These are phyloP conservation scores for Sporodiniella umbellata DNA, from an alignment of 371 early-diverging fungal genomes.

Conservation along the genomic window DNA sequence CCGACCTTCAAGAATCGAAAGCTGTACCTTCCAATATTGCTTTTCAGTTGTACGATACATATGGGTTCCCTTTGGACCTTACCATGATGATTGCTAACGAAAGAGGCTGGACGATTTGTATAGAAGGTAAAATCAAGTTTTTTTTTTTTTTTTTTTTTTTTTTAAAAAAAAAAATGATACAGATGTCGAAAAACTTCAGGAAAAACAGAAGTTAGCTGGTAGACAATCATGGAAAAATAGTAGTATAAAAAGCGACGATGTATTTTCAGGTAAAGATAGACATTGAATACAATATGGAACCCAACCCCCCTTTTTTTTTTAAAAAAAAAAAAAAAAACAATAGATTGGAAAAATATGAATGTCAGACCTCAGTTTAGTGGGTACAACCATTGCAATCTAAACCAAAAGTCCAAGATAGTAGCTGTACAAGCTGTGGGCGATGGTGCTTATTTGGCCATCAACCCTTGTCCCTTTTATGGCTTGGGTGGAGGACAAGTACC, in stretches of 20 bases:
- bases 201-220: constrained; percentile 52
- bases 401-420: constrained; percentile 50
- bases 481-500: constrained; percentile 75
- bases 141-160: background rate
- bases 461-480: constrained; percentile 76
- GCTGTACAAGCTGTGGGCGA: constrained; percentile 41
- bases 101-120: constrained; percentile 68
- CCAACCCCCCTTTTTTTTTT: too few relatives aligned
- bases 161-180: background rate
- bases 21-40: constrained; percentile 53
- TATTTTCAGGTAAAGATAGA: constrained; percentile 37
- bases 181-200: constrained; percentile 52
- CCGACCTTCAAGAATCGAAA: constrained; percentile 30
- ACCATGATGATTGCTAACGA: constrained; percentile 69
- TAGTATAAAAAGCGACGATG: constrained; percentile 24
- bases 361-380: constrained; percentile 58
- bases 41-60: constrained; percentile 73
- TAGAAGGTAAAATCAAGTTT: constrained; percentile 28
- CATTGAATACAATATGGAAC: too few relatives aligned
- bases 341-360: constrained; percentile 38
- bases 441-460: constrained; percentile 53
- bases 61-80: constrained; percentile 77
- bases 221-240: constrained; percentile 57
- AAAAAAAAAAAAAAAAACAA: background rate
- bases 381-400: constrained; percentile 42